Evolutionary conservation across 306 rosid genomes (phyloP).

Genomic region (Cicer arietinum): DNA sequence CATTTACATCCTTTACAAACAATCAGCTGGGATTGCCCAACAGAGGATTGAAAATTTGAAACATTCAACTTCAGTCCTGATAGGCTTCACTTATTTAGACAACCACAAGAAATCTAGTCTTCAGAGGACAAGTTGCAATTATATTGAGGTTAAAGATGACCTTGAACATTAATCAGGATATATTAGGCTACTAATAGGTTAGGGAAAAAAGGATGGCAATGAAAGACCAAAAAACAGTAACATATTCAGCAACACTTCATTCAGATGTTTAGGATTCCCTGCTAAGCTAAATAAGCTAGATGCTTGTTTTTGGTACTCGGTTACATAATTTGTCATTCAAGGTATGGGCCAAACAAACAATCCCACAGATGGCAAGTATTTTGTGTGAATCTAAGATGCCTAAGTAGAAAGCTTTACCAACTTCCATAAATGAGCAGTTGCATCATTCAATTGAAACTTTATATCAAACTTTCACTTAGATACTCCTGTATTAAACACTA

Average conservation of each 20-base stretch:
- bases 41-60: slow-evolving; percentile 4
- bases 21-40: slow-evolving; percentile 5
- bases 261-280: slow-evolving; percentile 6
- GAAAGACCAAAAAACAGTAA: slow-evolving; percentile 11
- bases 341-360: background rate
- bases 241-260: slow-evolving; percentile 18
- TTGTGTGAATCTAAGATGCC: slow-evolving; percentile 18
- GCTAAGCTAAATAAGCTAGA: slow-evolving; percentile 1
- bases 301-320: background rate
- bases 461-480: background rate
- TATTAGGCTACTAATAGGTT: background rate
- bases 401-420: background rate
- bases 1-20: background rate
- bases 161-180: background rate
- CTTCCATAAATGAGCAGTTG: slow-evolving; percentile 59
- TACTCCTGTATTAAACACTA: background rate
- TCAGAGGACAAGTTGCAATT: background rate
- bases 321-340: background rate
- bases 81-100: background rate
- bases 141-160: background rate
- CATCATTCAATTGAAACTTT: slow-evolving; percentile 61
- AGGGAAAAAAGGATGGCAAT: slow-evolving; percentile 17
- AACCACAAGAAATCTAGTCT: slow-evolving; percentile 1
- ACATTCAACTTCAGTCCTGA: slow-evolving; percentile 9
- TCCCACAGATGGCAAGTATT: slow-evolving; percentile 3